A percentile compares a stretch with the other conserved stretches of the same genome.
Evolutionary conservation across 768 basidiomycete species (phyloP).

Genomic region (Mycena alexandri): DNA sequence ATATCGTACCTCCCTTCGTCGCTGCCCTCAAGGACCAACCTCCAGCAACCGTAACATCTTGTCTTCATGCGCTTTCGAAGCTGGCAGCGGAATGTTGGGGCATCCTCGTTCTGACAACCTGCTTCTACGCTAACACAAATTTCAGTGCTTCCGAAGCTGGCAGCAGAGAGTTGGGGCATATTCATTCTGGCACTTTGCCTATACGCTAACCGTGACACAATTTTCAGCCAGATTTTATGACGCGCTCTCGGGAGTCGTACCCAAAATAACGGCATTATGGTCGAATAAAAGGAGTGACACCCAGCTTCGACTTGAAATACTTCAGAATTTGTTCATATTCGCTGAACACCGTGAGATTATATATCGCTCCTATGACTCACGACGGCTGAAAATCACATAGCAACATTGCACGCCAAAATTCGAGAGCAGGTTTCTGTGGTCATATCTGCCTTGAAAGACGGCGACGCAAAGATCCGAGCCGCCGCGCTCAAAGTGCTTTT

Average conservation of each 20-base stretch:
- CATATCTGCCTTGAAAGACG: background rate
- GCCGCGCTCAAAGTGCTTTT: slow-evolving; percentile 7
- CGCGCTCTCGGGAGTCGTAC: background rate
- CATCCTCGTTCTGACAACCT: too few relatives aligned
- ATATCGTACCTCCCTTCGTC: background rate
- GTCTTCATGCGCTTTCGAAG: slow-evolving; percentile 4
- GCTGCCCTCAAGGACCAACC: background rate
- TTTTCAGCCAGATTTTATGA: background rate
- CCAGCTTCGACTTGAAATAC: background rate
- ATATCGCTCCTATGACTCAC: background rate
- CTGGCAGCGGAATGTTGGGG: background rate
- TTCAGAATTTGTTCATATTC: background rate
- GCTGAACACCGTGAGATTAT: slow-evolving; percentile 3
- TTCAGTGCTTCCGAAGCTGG: too few relatives aligned
- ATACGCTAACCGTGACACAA: background rate
- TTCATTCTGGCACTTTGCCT: background rate
- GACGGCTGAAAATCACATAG: background rate
- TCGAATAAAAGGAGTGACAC: background rate
- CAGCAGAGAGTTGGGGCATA: background rate
- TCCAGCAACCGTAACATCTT: background rate
- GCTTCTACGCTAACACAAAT: too few relatives aligned
- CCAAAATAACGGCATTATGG: background rate
- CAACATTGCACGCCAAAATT: background rate
- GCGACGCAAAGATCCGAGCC: background rate
- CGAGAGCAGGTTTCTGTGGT: background rate